Percentiles rank a stretch among this genome's conserved stretches.
Evolutionary conservation across 768 basidiomycete genomes (phyloP).

Genomic region (Termitomyces sp.): DNA sequence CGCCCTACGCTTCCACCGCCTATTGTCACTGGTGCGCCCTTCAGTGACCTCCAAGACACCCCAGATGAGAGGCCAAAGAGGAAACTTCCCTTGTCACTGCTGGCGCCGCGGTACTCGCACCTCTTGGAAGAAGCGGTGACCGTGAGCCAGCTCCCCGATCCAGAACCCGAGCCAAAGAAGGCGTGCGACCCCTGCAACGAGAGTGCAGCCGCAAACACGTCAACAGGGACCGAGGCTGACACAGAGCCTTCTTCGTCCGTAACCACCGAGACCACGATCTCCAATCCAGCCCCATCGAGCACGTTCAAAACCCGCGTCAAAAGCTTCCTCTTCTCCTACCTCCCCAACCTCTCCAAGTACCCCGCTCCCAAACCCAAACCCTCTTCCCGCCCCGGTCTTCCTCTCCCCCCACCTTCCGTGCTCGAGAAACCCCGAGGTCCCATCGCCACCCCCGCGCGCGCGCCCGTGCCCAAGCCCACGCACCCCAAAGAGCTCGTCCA

Average conservation of each 20-base stretch:
- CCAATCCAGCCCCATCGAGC: conserved; percentile 8
- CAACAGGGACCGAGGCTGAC: background rate
- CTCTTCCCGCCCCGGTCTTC: conserved; percentile 31
- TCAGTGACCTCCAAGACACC: conserved; percentile 20
- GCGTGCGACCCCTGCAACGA: background rate
- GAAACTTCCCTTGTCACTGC: conserved; percentile 32
- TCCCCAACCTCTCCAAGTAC: conserved; percentile 41
- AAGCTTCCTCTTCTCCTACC: conserved; percentile 56
- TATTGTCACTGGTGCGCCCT: conserved; percentile 23
- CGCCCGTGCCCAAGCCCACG: conserved; percentile 34
- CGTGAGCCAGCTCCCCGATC: conserved; percentile 22
- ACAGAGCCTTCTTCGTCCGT: background rate
- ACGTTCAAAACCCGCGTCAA: conserved; percentile 46
- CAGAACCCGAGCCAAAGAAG: background rate
- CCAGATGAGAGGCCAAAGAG: conserved; percentile 10
- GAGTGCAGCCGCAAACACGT: background rate
- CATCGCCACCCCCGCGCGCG: conserved; percentile 53
- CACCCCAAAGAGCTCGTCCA: conserved; percentile 64
- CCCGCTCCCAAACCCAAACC: conserved; percentile 14
- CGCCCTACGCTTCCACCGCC: conserved; percentile 16
- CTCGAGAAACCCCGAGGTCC: conserved; percentile 47
- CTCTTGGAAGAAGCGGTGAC: conserved; percentile 49
- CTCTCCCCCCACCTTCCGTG: conserved; percentile 50
- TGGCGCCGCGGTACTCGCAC: conserved; percentile 54
- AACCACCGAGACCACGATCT: background rate